phyloP scores from a whole-genome alignment of 805 yeast genomes.

The Ogataea dorogensis region DNA sequence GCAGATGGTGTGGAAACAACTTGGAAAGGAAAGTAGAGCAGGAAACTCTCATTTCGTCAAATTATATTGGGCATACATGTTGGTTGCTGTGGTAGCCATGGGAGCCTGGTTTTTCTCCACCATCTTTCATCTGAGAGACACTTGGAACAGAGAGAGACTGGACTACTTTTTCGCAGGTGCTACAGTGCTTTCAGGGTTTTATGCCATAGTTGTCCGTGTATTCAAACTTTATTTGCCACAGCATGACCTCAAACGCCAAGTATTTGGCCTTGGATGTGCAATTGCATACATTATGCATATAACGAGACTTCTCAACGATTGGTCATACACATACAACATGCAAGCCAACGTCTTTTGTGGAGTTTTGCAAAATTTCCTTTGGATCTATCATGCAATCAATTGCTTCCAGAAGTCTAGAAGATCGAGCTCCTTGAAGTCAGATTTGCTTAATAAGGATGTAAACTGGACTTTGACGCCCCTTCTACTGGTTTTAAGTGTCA shows the following conservation, averaged over 20 bases:
- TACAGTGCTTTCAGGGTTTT: constrained; percentile 78
- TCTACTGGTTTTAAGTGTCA: constrained; percentile 48
- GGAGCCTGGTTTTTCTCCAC: constrained; percentile 87
- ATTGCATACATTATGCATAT: constrained; percentile 64
- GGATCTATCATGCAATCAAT: constrained; percentile 40
- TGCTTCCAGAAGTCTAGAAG: constrained; percentile 27
- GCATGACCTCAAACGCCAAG: constrained; percentile 28
- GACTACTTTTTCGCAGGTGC: constrained; percentile 94
- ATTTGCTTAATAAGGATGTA: constrained; percentile 27
- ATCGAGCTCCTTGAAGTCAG: constrained; percentile 18
- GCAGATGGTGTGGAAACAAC: constrained; percentile 31
- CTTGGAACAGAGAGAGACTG: constrained; percentile 71
- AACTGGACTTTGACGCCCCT: constrained; percentile 54
- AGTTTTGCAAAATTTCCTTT: constrained; percentile 61
- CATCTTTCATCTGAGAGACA: constrained; percentile 85
- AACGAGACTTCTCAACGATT: constrained; percentile 59
- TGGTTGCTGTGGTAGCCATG: constrained; percentile 64
- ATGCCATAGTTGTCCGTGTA: constrained; percentile 60
- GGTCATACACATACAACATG: constrained; percentile 96
- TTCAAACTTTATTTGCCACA: constrained; percentile 51
- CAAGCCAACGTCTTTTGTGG: constrained; percentile 82
- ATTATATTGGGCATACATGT: constrained; percentile 39
- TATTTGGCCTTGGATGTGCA: constrained; percentile 43
- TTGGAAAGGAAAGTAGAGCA: constrained; percentile 16
- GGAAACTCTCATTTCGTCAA: constrained; percentile 27